Percentiles rank a stretch among this genome's conserved stretches.
These are phyloP conservation scores for Saitozyma sp. DNA, from an alignment of 768 basidiomycete species.

Conservation along the genomic window DNA sequence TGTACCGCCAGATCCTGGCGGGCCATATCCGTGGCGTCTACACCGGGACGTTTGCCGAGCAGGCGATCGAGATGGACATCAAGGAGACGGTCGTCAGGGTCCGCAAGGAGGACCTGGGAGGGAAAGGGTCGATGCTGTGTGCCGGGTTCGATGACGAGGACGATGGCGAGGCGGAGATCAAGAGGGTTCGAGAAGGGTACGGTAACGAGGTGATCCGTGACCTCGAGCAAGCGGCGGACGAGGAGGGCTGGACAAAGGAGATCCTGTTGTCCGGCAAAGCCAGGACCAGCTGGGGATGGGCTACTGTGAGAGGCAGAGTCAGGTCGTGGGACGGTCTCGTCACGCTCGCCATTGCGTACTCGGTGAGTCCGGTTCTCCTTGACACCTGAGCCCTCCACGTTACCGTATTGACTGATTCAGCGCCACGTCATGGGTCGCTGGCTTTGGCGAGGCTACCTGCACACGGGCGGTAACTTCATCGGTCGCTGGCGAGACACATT, in stretches of 20 bases:
- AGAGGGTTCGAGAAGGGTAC: conserved; percentile 35
- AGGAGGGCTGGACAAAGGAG: conserved; percentile 51
- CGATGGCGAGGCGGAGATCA: conserved; percentile 20
- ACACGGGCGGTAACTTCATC: conserved; percentile 47
- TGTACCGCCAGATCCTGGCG: conserved; percentile 40
- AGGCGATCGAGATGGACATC: conserved; percentile 39
- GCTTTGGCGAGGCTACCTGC: conserved; percentile 50
- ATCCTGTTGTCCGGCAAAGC: conserved; percentile 42
- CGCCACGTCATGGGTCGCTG: conserved; percentile 40
- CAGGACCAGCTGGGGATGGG: conserved; percentile 44
- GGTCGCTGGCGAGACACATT: conserved; percentile 52
- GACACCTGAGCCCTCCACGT: neutral
- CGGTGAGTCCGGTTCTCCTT: conserved; percentile 17
- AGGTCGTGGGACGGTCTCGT: conserved; percentile 50
- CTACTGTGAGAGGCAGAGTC: conserved; percentile 40
- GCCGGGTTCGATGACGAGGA: conserved; percentile 38
- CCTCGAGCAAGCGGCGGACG: conserved; percentile 22
- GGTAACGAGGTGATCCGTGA: conserved; percentile 39
- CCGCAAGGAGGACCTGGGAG: conserved; percentile 41
- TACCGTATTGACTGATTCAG: conserved; percentile 8
- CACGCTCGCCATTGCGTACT: conserved; percentile 32
- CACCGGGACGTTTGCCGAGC: conserved; percentile 43
- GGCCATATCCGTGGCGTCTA: conserved; percentile 46
- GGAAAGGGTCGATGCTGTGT: conserved; percentile 32
- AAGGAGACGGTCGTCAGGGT: conserved; percentile 45